Evolutionary conservation across 129 eudicot genomes (phyloP).

Genomic region (Ambrosia trifida): DNA sequence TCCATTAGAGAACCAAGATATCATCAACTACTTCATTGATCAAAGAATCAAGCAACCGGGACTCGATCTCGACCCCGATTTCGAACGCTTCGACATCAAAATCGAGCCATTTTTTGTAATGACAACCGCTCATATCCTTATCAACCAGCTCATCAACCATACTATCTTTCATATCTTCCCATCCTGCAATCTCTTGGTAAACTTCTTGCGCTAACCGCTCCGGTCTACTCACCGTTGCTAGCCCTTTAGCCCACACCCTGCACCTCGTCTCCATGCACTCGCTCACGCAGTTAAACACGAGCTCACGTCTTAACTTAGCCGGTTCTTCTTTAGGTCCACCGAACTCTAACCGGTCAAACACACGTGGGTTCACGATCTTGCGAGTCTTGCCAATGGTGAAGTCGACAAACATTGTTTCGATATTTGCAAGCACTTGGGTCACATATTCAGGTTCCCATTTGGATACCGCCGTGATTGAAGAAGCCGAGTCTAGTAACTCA

Average conservation of each 20-base stretch:
- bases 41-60: conserved; percentile 63
- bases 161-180: conserved; percentile 62
- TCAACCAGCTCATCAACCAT: conserved; percentile 95
- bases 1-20: conserved; percentile 42
- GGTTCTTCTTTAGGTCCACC: conserved; percentile 27
- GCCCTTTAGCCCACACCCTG: conserved; percentile 61
- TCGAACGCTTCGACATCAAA: conserved; percentile 61
- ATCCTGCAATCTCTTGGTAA: conserved; percentile 61
- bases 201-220: conserved; percentile 65
- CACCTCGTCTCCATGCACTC: conserved; percentile 67
- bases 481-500: conserved; percentile 79
- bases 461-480: conserved; percentile 43
- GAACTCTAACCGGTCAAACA: conserved; percentile 61
- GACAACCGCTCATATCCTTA: conserved; percentile 74
- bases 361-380: conserved; percentile 61
- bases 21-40: conserved; percentile 76
- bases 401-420: conserved; percentile 63
- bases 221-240: conserved; percentile 45
- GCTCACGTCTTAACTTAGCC: conserved; percentile 44
- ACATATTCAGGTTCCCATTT: conserved; percentile 70
- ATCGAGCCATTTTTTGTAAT: conserved; percentile 71
- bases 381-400: conserved; percentile 58
- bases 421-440: conserved; percentile 42
- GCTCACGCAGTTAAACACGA: conserved; percentile 72
- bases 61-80: conserved; percentile 70